These are phyloP conservation scores for Lentinula sp. DNA, from an alignment of 768 basidiomycete genomes.

Conservation along the genomic window DNA sequence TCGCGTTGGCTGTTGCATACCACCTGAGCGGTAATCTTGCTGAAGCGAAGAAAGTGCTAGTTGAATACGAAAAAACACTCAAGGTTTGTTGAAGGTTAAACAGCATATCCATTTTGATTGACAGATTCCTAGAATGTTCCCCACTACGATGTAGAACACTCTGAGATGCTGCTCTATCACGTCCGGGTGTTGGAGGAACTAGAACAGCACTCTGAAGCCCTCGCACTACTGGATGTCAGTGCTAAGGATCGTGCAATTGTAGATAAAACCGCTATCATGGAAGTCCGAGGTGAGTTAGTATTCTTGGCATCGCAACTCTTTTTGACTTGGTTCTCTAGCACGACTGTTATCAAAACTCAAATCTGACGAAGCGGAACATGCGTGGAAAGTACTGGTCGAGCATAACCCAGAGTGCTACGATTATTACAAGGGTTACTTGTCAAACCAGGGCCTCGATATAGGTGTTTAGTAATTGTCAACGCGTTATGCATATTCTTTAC, in stretches of 20 bases:
- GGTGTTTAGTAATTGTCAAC: constrained; percentile 33
- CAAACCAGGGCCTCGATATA: constrained; percentile 57
- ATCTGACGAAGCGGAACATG: constrained; percentile 66
- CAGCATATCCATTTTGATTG: neutral
- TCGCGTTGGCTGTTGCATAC: constrained; percentile 83
- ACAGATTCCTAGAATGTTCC: constrained; percentile 54
- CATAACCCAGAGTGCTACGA: constrained; percentile 80
- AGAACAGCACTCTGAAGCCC: constrained; percentile 54
- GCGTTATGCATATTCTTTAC: neutral
- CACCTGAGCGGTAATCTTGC: constrained; percentile 71
- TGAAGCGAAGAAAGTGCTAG: constrained; percentile 68
- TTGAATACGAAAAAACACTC: constrained; percentile 62
- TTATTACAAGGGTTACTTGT: constrained; percentile 73
- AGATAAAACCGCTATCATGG: constrained; percentile 64
- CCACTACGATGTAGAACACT: constrained; percentile 74
- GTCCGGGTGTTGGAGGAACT: constrained; percentile 67
- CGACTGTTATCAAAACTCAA: constrained; percentile 67
- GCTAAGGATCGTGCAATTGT: constrained; percentile 62
- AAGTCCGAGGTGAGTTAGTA: constrained; percentile 49
- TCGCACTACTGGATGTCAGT: constrained; percentile 56
- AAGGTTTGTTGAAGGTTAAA: constrained; percentile 43
- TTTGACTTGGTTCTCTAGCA: constrained; percentile 37
- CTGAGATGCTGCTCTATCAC: constrained; percentile 78
- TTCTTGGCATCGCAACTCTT: constrained; percentile 3
- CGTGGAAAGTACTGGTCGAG: constrained; percentile 77